Percentiles rank a stretch among this genome's conserved stretches.
These are phyloP conservation scores for Xerocomus cyaneibrunnescens DNA, from an alignment of 1,284 basidiomycete genomes.

Conservation along the genomic window DNA sequence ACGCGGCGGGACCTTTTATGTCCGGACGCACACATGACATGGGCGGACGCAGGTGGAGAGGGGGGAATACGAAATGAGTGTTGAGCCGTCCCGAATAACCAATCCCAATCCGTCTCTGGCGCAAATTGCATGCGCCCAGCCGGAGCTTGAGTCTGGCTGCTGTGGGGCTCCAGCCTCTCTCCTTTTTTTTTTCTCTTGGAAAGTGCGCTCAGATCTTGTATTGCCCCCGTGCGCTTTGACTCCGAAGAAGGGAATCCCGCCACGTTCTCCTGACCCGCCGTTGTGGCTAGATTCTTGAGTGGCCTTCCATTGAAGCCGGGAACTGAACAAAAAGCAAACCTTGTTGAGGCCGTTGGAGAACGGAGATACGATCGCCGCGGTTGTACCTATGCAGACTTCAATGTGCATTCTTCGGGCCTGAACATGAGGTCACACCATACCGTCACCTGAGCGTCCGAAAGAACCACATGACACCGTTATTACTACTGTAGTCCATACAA, in stretches of 20 bases:
- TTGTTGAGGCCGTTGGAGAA: slow-evolving; percentile 1
- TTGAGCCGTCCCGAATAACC: slow-evolving; percentile 18
- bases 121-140: background rate
- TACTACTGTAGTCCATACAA: background rate
- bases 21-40: background rate
- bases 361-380: slow-evolving; percentile 22
- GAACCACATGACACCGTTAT: slow-evolving; percentile 9
- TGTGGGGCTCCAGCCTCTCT: no score
- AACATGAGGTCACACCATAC: slow-evolving; percentile 5
- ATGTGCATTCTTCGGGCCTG: slow-evolving; percentile 12
- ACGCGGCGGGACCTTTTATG: slow-evolving; percentile 5
- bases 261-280: slow-evolving; percentile 5
- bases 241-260: slow-evolving; percentile 9
- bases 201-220: slow-evolving; percentile 2
- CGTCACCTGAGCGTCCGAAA: background rate
- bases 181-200: no score
- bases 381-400: slow-evolving; percentile 6
- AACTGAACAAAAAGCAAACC: slow-evolving; percentile 6
- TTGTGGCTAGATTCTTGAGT: background rate
- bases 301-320: slow-evolving; percentile 11
- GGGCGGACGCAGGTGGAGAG: background rate
- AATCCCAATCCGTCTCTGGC: slow-evolving; percentile 3
- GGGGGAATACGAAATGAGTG: background rate
- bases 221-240: background rate
- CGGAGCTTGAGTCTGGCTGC: slow-evolving; percentile 5